Conservation (phyloP, 1,284 basidiomycete species). For the Fistulina hepatica region DNA sequence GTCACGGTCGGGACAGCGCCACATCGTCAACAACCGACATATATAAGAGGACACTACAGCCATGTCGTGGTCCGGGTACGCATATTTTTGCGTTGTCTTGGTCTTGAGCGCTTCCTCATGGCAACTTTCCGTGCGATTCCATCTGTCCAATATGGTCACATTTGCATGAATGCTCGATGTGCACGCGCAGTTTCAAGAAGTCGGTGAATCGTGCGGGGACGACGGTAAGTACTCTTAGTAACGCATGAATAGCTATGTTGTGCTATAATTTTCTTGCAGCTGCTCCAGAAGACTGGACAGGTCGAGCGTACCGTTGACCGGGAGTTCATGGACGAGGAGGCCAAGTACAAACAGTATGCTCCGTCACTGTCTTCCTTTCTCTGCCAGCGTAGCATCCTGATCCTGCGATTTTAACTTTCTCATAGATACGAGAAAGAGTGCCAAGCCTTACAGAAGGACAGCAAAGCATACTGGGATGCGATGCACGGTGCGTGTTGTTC, state of each 20-base stretch:
- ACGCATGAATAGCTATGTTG: conserved; percentile 10
- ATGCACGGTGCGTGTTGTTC: conserved; percentile 61
- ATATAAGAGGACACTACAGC: too few species aligned
- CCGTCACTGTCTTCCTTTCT: neutral
- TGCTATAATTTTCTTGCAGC: conserved; percentile 29
- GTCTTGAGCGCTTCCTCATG: too few species aligned
- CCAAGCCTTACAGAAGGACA: conserved; percentile 86
- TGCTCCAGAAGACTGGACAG: conserved; percentile 95
- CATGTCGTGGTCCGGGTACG: too few species aligned
- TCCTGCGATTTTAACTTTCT: conserved; percentile 7
- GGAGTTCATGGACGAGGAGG: conserved; percentile 89
- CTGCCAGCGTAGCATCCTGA: neutral
- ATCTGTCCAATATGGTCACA: too few species aligned
- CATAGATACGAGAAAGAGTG: conserved; percentile 89
- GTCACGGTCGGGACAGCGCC: too few species aligned
- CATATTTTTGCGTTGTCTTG: too few species aligned
- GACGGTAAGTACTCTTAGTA: conserved; percentile 38
- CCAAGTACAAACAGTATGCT: conserved; percentile 80
- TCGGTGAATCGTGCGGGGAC: conserved; percentile 89
- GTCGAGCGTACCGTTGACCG: conserved; percentile 92
- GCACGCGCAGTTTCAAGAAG: conserved; percentile 95
- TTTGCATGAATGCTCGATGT: too few species aligned
- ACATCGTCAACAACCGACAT: too few species aligned
- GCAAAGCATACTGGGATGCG: conserved; percentile 90
- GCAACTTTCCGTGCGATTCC: too few species aligned